Conservation (phyloP, 1,139 yeast genomes). For the Magnusiomyces tetraspermus region DNA sequence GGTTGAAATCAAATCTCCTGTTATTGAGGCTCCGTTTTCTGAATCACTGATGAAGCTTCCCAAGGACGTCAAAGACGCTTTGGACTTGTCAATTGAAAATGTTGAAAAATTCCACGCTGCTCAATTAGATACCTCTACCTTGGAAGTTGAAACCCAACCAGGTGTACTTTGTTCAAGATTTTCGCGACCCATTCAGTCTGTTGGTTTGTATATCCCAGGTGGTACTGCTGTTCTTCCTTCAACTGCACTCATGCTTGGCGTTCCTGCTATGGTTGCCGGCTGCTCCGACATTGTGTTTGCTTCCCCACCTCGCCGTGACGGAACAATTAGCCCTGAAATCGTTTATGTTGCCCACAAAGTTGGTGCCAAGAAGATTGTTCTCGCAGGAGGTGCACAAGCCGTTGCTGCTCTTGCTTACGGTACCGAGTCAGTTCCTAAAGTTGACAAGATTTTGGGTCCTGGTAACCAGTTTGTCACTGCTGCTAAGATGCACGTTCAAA, state of each 20-base stretch:
- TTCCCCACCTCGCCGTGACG: slow-evolving; percentile 94
- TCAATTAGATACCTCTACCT: slow-evolving; percentile 47
- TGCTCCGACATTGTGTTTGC: slow-evolving; percentile 91
- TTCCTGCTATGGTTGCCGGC: slow-evolving; percentile 98
- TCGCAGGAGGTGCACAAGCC: slow-evolving; percentile 99
- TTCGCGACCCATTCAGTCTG: slow-evolving; percentile 88
- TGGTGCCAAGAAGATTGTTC: slow-evolving; percentile 79
- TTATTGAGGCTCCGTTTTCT: slow-evolving; percentile 80
- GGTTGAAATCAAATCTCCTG: slow-evolving; percentile 60
- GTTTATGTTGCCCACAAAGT: slow-evolving; percentile 94
- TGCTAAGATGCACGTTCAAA: slow-evolving; percentile 94
- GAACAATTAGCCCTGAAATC: slow-evolving; percentile 91
- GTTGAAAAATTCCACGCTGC: slow-evolving; percentile 91
- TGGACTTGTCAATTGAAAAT: slow-evolving; percentile 80
- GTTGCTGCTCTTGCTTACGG: slow-evolving; percentile 98
- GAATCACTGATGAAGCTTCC: slow-evolving; percentile 64
- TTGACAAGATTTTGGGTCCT: slow-evolving; percentile 95
- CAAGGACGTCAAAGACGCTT: slow-evolving; percentile 70
- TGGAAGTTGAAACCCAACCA: slow-evolving; percentile 86
- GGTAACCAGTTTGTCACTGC: slow-evolving; percentile 99
- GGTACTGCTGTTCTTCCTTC: slow-evolving; percentile 98
- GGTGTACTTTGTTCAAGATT: slow-evolving; percentile 93
- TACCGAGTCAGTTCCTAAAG: slow-evolving; percentile 82
- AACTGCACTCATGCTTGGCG: slow-evolving; percentile 96
- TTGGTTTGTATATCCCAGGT: slow-evolving; percentile 95